Evolutionary conservation across 148 eudicot genomes (phyloP).

Genomic region (Fagopyrum homotropicum): DNA sequence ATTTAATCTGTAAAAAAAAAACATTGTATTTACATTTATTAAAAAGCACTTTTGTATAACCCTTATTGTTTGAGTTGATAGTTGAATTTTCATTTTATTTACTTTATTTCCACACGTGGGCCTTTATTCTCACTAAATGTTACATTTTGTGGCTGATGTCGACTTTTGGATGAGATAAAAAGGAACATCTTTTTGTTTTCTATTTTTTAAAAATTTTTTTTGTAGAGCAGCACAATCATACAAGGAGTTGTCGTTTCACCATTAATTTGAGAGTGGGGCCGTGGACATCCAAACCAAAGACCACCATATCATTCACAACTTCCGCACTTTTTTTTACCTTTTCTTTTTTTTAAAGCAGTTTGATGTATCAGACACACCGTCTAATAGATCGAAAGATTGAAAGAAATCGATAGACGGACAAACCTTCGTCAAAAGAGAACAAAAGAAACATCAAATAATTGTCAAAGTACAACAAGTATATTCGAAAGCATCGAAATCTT

Average conservation of each 20-base stretch:
- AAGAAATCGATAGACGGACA: too few relatives aligned
- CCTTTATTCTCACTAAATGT: background rate
- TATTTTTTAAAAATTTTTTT: background rate
- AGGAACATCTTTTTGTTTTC: background rate
- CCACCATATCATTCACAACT: background rate
- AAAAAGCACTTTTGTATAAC: background rate
- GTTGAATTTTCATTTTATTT: background rate
- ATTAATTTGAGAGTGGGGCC: background rate
- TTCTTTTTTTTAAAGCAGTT: background rate
- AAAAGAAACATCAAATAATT: too few relatives aligned
- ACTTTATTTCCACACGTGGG: slow-evolving; percentile 8
- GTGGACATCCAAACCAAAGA: background rate
- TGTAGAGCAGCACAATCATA: background rate
- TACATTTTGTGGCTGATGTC: background rate
- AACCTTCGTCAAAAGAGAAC: too few relatives aligned
- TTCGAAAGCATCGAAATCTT: too few relatives aligned
- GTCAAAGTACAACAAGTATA: too few relatives aligned
- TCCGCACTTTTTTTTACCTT: background rate
- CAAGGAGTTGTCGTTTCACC: background rate
- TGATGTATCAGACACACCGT: too few relatives aligned
- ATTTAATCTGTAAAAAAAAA: background rate
- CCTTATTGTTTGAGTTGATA: background rate
- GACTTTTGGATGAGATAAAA: slow-evolving; percentile 2
- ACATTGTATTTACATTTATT: background rate
- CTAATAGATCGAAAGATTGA: background rate